Base-by-base conservation (phyloP, 306 rosid genomes). In the Fragaria vesca region DNA sequence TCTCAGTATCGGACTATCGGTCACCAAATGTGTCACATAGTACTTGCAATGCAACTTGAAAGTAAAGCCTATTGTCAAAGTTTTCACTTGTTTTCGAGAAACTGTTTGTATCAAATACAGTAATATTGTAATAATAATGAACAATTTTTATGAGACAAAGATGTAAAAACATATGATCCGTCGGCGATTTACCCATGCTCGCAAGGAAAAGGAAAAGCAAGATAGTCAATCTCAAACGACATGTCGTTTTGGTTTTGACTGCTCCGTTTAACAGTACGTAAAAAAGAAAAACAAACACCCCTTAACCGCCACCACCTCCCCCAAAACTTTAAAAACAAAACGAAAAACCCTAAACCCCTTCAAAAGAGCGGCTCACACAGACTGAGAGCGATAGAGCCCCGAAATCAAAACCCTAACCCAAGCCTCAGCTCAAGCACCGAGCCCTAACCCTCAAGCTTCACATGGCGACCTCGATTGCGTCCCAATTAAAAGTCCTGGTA, bases 381-480 rank as follows among this genome's bases (percentile, higher is more conserved):
- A 20, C 18, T 1, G 38, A 21, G 28, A 8, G 12, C 0, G 21
- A 18, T 4, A 20, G 61, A 55, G 38, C 40, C 38, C 67, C 40
- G 18, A 26, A 26, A 62, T 62, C 38, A 62, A 62, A 62, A 62
- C 67, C 67, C 67, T 62, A 62, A 62, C 18, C 17, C 8, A 21
- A 21, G 30, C 63, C 13, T 20, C 15, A 57, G 30, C 65, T 2
- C 12, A 7, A 1, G 5, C 62, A 57, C 30, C 62, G 24, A 12
- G 12, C 13, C 8, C 12, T 8, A 57, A 60, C 36, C 21, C 26
- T 20, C 11, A 0, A 18, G 26, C 66, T 12, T 28, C 38, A 5
- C 66, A 93, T 93, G 98, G 93, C 91, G 65, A 78, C 86, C 45
- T 87, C 94, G 69, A 73, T 94, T 76, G 92, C 90, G 0, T 76